Percentiles rank a stretch among this genome's conserved stretches.
These are phyloP conservation scores for Cyclotella atomus DNA, from an alignment of 108 stramenopile species.

Conservation along the genomic window DNA sequence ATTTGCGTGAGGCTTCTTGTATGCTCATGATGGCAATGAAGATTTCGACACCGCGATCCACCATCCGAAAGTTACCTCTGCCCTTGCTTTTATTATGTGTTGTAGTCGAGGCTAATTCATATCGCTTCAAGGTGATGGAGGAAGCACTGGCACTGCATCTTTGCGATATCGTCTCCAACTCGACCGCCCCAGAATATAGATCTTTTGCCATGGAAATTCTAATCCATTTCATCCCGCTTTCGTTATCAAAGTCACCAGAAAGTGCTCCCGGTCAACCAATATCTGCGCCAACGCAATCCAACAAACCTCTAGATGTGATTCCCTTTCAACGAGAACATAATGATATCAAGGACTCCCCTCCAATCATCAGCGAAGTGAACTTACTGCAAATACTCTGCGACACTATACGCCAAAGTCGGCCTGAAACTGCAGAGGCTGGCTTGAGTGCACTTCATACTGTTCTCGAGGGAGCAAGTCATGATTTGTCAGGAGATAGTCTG, in stretches of 20 bases:
- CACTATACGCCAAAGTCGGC: slow-evolving; percentile 53
- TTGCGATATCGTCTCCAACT: slow-evolving; percentile 57
- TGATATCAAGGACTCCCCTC: not conserved
- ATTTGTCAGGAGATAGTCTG: slow-evolving; percentile 61
- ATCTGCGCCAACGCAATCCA: slow-evolving; percentile 14
- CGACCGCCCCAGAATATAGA: slow-evolving; percentile 54
- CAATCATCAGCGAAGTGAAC: slow-evolving; percentile 3
- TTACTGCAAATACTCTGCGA: slow-evolving; percentile 74
- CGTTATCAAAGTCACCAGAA: slow-evolving; percentile 37
- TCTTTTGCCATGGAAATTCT: slow-evolving; percentile 78
- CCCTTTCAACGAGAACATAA: slow-evolving; percentile 2
- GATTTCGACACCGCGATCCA: slow-evolving; percentile 54
- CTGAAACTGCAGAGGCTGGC: slow-evolving; percentile 68
- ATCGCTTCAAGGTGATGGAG: slow-evolving; percentile 59
- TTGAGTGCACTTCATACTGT: slow-evolving; percentile 68
- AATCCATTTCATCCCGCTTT: slow-evolving; percentile 65
- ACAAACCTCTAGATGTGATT: slow-evolving; percentile 32
- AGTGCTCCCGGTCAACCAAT: slow-evolving; percentile 22
- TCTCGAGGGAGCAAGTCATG: slow-evolving; percentile 76
- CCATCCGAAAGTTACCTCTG: slow-evolving; percentile 61
- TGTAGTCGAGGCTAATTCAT: slow-evolving; percentile 71
- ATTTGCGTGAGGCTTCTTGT: slow-evolving; percentile 49
- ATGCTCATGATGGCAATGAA: slow-evolving; percentile 46
- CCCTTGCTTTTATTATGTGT: slow-evolving; percentile 64
- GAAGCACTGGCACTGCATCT: slow-evolving; percentile 57